A percentile compares a stretch with the other conserved stretches of the same genome.
phyloP scores from a whole-genome alignment of 352 stramenopile species.

The Phytopythium sindhum region DNA sequence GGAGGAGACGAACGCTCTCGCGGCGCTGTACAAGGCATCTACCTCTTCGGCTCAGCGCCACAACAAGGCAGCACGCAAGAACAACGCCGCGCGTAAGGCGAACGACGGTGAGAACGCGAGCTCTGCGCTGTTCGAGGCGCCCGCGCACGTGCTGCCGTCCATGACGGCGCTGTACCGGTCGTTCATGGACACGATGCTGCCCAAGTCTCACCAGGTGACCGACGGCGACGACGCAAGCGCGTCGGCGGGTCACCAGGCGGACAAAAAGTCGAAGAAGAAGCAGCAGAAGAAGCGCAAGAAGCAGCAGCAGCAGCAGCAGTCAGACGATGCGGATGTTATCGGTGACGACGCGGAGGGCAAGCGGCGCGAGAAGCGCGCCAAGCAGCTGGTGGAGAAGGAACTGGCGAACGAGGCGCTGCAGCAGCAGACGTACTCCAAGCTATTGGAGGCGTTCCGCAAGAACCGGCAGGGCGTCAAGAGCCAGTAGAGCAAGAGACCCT shows the following conservation, averaged over 20 bases:
- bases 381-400: conserved; percentile 66
- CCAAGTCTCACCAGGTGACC: conserved; percentile 40
- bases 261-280: conserved; percentile 34
- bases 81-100: conserved; percentile 13
- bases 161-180: conserved; percentile 81
- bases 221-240: conserved; percentile 6
- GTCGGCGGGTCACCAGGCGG: neutral
- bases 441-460: conserved; percentile 64
- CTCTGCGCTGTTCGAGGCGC: conserved; percentile 63
- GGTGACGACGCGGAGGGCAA: conserved; percentile 31
- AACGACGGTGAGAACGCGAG: conserved; percentile 13
- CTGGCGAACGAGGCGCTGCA: conserved; percentile 48
- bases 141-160: conserved; percentile 76
- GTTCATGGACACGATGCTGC: conserved; percentile 87
- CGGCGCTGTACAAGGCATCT: conserved; percentile 41
- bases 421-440: conserved; percentile 68
- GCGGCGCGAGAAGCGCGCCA: conserved; percentile 41
- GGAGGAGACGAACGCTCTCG: conserved; percentile 36
- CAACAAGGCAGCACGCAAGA: conserved; percentile 19
- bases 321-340: neutral
- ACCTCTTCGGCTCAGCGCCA: conserved; percentile 6
- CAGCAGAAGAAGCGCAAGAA: conserved; percentile 70
- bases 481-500: neutral
- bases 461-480: conserved; percentile 23
- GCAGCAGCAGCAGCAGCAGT: conserved; percentile 20